Percentiles rank a stretch among this genome's conserved stretches.
Evolutionary conservation across 305 asterid species (phyloP).

Genomic region (Galium porrigens): DNA sequence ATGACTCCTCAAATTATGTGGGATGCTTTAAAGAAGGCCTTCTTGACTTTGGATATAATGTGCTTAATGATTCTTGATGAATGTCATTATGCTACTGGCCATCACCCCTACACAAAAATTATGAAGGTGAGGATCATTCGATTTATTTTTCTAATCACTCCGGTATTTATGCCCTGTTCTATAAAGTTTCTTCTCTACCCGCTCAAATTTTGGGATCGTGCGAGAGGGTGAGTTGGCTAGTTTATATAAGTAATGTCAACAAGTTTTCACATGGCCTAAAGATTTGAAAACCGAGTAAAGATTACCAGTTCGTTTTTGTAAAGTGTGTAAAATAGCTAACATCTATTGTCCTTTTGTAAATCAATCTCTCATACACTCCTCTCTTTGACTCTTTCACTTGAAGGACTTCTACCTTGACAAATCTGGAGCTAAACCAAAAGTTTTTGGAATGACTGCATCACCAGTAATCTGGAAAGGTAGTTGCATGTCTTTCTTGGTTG

Average conservation of each 20-base stretch:
- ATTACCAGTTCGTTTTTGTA: too few relatives aligned
- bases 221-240: conserved; percentile 2
- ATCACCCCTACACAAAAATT: conserved; percentile 65
- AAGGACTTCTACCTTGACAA: conserved; percentile 56
- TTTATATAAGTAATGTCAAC: not conserved
- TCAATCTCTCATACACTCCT: not conserved
- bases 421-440: conserved; percentile 36
- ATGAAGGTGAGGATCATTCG: conserved; percentile 44
- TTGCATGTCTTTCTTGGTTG: conserved; percentile 2
- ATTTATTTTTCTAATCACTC: conserved; percentile 1
- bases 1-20: conserved; percentile 84
- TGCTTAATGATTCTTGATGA: conserved; percentile 61
- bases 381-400: conserved; percentile 15
- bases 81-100: conserved; percentile 68
- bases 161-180: conserved; percentile 1
- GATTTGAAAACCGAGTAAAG: not conserved
- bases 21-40: conserved; percentile 57
- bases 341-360: not conserved
- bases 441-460: conserved; percentile 71
- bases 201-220: not conserved
- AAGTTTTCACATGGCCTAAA: not conserved
- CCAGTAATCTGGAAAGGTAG: conserved; percentile 48
- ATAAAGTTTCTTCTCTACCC: not conserved
- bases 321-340: not conserved
- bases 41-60: conserved; percentile 33